Evolutionary conservation across 2,329 filamentous ascomycete genomes (phyloP).

Genomic region (Diaporthe sp.): DNA sequence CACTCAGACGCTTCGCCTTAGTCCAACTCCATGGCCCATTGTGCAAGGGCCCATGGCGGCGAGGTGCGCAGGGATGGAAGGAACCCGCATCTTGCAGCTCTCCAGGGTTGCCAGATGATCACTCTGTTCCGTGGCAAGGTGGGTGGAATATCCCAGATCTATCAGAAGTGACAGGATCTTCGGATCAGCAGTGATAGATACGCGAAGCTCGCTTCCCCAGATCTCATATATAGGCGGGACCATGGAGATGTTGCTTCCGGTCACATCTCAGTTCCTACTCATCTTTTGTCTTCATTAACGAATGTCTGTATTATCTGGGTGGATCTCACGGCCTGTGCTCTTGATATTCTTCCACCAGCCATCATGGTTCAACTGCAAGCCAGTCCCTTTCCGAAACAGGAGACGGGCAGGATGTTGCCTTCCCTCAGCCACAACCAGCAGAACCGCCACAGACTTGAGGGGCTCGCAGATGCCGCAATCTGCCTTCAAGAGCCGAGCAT

Average conservation of each 20-base stretch:
- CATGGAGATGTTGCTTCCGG: constrained; percentile 33
- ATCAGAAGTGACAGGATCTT: constrained; percentile 34
- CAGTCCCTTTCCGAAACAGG: not conserved
- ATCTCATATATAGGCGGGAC: constrained; percentile 31
- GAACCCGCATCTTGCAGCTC: constrained; percentile 26
- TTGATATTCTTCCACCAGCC: not conserved
- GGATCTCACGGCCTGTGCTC: not conserved
- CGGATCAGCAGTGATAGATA: constrained; percentile 30
- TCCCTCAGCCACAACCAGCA: constrained; percentile 17
- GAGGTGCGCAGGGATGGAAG: constrained; percentile 34
- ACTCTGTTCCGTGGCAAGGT: constrained; percentile 15
- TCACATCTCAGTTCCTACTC: constrained; percentile 25
- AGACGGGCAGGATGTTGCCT: constrained; percentile 15
- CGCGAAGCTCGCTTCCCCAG: constrained; percentile 30
- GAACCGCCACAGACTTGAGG: constrained; percentile 7
- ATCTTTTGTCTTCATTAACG: constrained; percentile 20
- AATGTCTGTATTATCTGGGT: constrained; percentile 27
- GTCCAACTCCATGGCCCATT: constrained; percentile 1
- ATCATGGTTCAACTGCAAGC: constrained; percentile 34
- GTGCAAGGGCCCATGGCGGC: constrained; percentile 27
- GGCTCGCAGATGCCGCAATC: constrained; percentile 31
- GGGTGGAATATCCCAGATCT: constrained; percentile 30
- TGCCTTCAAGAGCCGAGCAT: constrained; percentile 24
- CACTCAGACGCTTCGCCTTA: constrained; percentile 9
- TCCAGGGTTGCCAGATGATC: constrained; percentile 28